Base-by-base conservation (phyloP, 164 flowering plant species). In the Vitis cinerea region DNA sequence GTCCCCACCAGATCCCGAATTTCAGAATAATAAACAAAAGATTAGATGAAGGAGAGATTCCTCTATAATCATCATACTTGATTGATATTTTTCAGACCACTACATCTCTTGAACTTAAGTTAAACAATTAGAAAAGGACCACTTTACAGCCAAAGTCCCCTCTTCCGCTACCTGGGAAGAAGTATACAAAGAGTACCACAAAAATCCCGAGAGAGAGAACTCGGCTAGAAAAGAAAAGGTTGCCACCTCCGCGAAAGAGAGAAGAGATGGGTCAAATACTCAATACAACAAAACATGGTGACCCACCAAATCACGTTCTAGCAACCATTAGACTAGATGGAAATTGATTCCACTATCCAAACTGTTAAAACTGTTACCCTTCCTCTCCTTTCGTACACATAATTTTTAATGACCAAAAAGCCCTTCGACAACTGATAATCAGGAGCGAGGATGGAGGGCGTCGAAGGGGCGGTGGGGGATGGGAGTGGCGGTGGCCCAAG, bases 401-500 rank as follows among this genome's bases (percentile, higher is more conserved):
- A 1, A 15, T 9, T 27, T 57, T 1, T 50, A 23, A 47, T 72
- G 72, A 70, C 71, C 61, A 66, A 72, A 71, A 37, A 55, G 48
- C 63, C 71, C 70, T 15, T 59, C 11, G 8, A 8, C 10, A 0
- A 0, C 7, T 37, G 1, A 1, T 8, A 52, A 50, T 64, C 23
- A 73, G 14, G 83, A 77, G 50, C 80, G 31, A 30, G 80, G 69
- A 51, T 59, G 81, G 31, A 74, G 63, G 6, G 69, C 83, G 66
- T 79, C 79, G 63, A 79, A 78, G 53, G 80, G 81, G 37, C 79
- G 83, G 67, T 31, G 80, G 3, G 68, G 50, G 31, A 70, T 67
- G 13, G 78, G 75, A n/a, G 83, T 50, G 8, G 78, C 67, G 12
- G 78, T 11, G 37, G 77, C 78, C 87, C 85, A 80, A 11, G 81